Percentiles rank a stretch among this genome's conserved stretches.
These are phyloP conservation scores for Sutorius australiensis DNA, from an alignment of 768 basidiomycete genomes.

Conservation along the genomic window DNA sequence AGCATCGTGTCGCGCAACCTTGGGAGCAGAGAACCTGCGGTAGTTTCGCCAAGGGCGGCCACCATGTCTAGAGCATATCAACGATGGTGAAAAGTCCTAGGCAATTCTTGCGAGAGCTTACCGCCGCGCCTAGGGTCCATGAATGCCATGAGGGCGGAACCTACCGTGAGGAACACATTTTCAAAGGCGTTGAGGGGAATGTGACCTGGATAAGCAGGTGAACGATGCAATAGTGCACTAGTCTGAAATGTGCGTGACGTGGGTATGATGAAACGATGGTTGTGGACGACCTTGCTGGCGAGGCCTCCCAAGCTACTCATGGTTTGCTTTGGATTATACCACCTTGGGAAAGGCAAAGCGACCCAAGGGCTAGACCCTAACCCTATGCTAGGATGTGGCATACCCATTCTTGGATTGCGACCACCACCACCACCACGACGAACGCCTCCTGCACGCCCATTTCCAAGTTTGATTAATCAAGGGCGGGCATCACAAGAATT, in stretches of 20 bases:
- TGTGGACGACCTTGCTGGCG: not conserved
- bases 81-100: not conserved
- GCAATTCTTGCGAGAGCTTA: conserved; percentile 34
- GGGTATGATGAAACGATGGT: not conserved
- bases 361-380: conserved; percentile 8
- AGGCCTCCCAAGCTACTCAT: conserved; percentile 1
- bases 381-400: conserved; percentile 15
- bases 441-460: not conserved
- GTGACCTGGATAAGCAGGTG: conserved; percentile 72
- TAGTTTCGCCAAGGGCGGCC: conserved; percentile 90
- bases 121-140: conserved; percentile 81
- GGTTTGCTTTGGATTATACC: not conserved
- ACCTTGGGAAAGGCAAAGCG: too few species aligned
- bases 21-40: conserved; percentile 75
- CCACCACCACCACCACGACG: not conserved
- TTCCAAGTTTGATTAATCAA: not conserved
- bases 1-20: conserved; percentile 76
- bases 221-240: conserved; percentile 4
- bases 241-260: conserved; percentile 15
- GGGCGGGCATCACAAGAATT: not conserved
- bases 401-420: not conserved
- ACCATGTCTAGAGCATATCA: conserved; percentile 73
- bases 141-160: conserved; percentile 80
- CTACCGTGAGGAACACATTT: conserved; percentile 79
- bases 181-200: conserved; percentile 81